Percentiles rank a stretch among this genome's conserved stretches.
Conservation (phyloP, 2,329 filamentous ascomycete species). For the Colletotrichum caudatum region DNA sequence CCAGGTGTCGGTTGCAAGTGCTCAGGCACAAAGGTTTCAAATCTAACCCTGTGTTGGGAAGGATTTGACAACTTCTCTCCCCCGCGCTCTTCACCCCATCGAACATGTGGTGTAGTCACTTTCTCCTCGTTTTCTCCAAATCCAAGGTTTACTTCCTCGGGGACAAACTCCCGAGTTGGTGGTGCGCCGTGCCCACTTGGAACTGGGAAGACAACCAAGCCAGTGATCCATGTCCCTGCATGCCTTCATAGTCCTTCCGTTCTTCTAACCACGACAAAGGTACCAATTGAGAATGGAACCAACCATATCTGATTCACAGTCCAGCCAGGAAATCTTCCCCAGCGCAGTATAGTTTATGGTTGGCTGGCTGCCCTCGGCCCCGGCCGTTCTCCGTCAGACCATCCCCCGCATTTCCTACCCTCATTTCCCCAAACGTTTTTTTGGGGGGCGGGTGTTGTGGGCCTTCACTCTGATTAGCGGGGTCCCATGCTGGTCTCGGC, state of each 20-base stretch:
- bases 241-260: neutral
- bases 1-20: neutral
- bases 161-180: neutral
- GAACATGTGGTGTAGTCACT: neutral
- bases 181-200: neutral
- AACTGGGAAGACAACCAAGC: neutral
- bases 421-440: neutral
- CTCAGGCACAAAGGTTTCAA: neutral
- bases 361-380: slow-evolving; percentile 2
- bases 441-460: slow-evolving; percentile 5
- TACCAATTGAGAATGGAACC: neutral
- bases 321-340: neutral
- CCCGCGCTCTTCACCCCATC: neutral
- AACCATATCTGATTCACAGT: neutral
- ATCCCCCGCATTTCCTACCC: slow-evolving; percentile 3
- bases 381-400: slow-evolving; percentile 19
- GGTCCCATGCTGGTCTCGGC: neutral
- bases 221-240: neutral
- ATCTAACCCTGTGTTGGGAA: neutral
- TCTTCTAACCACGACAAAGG: neutral
- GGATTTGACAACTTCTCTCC: neutral
- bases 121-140: neutral
- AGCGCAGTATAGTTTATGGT: neutral
- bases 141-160: neutral
- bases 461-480: neutral